Conservation (phyloP, 306 rosid species). For the Rubus parviflorus region DNA sequence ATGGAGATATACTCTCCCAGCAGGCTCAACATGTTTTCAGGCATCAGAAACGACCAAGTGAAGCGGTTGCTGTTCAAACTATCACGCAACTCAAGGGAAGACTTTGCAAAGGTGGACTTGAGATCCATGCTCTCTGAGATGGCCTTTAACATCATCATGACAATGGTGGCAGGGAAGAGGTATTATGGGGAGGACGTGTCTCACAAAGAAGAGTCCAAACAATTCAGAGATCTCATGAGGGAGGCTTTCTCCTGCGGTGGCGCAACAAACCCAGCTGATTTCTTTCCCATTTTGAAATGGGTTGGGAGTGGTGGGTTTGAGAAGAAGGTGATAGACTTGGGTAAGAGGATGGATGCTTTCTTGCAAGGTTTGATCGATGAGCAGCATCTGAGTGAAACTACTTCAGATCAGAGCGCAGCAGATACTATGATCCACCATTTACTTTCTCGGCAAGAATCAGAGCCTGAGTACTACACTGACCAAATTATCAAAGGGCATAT, state of each 20-base stretch:
- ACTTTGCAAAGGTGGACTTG: constrained; percentile 10
- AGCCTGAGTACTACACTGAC: constrained; percentile 28
- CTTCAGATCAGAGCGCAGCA: background rate
- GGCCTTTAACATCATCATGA: constrained; percentile 18
- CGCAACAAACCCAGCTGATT: background rate
- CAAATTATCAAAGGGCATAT: constrained; percentile 21
- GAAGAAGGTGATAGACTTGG: background rate
- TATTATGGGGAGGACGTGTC: constrained; percentile 6
- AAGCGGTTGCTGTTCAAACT: constrained; percentile 10
- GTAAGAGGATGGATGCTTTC: background rate
- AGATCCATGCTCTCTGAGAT: constrained; percentile 6
- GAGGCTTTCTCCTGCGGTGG: constrained; percentile 6
- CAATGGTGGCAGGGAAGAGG: constrained; percentile 24
- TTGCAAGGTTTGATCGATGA: constrained; percentile 11
- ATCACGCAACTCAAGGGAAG: background rate
- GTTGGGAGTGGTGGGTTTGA: background rate
- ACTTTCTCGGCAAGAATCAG: constrained; percentile 22
- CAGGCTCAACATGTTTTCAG: background rate
- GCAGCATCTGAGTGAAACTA: background rate
- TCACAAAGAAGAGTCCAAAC: background rate
- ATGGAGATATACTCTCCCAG: constrained; percentile 17
- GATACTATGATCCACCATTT: constrained; percentile 21
- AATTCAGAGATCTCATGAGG: constrained; percentile 3
- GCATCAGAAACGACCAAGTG: constrained; percentile 11
- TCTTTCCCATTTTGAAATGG: constrained; percentile 10